Base-by-base conservation (phyloP, 1,284 basidiomycete genomes). In the Acaromyces ingoldii region DNA sequence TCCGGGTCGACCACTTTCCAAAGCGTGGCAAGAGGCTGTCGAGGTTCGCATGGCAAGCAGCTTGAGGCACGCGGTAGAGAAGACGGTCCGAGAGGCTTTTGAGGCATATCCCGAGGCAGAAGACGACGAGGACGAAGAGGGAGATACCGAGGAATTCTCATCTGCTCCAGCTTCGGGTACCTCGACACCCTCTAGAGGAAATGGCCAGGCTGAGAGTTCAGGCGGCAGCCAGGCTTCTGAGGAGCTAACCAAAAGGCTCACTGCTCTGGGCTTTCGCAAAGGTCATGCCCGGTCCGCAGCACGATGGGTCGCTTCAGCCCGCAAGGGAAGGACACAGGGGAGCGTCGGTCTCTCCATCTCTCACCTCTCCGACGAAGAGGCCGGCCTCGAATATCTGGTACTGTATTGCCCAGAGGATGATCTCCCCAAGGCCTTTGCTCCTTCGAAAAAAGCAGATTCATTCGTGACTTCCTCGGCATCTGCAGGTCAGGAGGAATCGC, bases 21-120 rank as follows among this genome's bases (percentile, higher is more conserved):
- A 79, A 22, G 81, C 82, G 51, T 89, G 86, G 78, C 78, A 81
- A 41, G 79, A 83, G 46, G 83, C 82, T 3, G 85, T 86, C 0
- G 91, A 95, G 74, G 90, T 92, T 17, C 85, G 83, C 70, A 91
- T 96, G 88, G 84, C 88, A 1, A 80, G 80, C 19, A 77, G 77
- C 10, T 78, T 95, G 51, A 81, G 91, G 33, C 89, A 91, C 58
- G 77, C 84, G 51, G 87, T 92, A 5, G 91, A 96, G 76, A 81
- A 82, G 21, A 84, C 85, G 0, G 84, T 93, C n/a, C 86, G 87
- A 72, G 82, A 84, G 81, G 88, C 85, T n/a, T 59, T 79, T 37
- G 53, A 51, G 39, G 57, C 61, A 33, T 61, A 67, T 21, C 65
- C 60, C 3, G 49, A 57, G 9, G 58, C 62, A 25, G 58, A 60